phyloP scores from a whole-genome alignment of 164 flowering plant species.

The Kingdonia uniflora region DNA sequence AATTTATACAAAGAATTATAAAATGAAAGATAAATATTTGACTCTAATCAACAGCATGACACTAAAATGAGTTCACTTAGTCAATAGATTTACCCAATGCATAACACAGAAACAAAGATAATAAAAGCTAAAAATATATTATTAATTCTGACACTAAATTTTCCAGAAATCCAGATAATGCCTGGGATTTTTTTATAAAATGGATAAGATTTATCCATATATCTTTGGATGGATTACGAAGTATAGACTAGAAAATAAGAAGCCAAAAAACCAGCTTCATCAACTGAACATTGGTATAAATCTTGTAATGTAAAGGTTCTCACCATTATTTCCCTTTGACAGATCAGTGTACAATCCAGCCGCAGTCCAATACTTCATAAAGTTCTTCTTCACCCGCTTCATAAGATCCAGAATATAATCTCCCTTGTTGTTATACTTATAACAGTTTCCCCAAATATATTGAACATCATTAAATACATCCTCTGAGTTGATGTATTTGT shows the following conservation, averaged over 20 bases:
- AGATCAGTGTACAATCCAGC: constrained; percentile 64
- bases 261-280: neutral
- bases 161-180: too few species aligned
- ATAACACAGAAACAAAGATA: too few species aligned
- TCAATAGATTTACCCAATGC: too few species aligned
- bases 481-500: constrained; percentile 67
- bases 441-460: constrained; percentile 91
- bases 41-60: too few species aligned
- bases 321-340: constrained; percentile 33
- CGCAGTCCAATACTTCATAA: constrained; percentile 75
- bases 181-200: too few species aligned
- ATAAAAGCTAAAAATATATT: too few species aligned
- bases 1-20: too few species aligned
- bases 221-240: too few species aligned
- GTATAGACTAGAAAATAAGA: neutral
- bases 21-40: too few species aligned
- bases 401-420: constrained; percentile 86
- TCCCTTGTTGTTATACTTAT: constrained; percentile 86
- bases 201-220: too few species aligned
- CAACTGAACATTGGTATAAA: constrained; percentile 1
- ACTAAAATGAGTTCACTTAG: too few species aligned
- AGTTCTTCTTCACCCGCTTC: constrained; percentile 91
- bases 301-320: constrained; percentile 14
- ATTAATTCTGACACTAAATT: too few species aligned
- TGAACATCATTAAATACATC: constrained; percentile 90